phyloP scores from a whole-genome alignment of 148 eudicot species.

The Rhododendron molle region DNA sequence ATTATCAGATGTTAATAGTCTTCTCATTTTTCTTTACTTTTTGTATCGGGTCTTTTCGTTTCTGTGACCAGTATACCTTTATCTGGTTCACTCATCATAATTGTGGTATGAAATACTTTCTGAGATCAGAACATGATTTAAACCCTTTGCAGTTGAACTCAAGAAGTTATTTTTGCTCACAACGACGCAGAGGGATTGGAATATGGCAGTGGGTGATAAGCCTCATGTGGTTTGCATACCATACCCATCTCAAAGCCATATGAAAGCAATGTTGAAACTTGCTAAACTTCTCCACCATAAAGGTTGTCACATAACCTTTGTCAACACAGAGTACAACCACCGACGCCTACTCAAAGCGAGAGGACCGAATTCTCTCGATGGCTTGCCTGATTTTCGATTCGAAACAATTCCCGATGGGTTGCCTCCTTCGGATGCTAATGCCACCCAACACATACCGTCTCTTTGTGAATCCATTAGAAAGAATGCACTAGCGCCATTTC shows the following conservation, averaged over 20 bases:
- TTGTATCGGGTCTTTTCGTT: background rate
- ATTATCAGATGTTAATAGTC: too few relatives aligned
- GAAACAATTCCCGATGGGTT: slow-evolving; percentile 19
- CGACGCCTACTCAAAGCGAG: slow-evolving; percentile 7
- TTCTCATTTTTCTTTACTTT: too few relatives aligned
- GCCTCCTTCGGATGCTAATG: slow-evolving; percentile 8
- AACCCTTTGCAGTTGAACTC: background rate
- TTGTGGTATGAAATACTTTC: background rate
- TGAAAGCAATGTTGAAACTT: slow-evolving; percentile 6
- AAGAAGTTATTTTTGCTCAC: background rate
- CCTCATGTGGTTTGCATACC: slow-evolving; percentile 11
- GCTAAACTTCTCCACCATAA: slow-evolving; percentile 19
- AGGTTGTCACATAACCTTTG: slow-evolving; percentile 14
- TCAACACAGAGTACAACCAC: slow-evolving; percentile 20
- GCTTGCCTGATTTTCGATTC: slow-evolving; percentile 14
- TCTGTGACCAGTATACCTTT: background rate
- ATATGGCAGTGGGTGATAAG: background rate
- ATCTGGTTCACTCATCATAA: background rate
- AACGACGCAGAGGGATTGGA: background rate
- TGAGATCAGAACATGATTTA: background rate
- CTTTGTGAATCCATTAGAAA: background rate
- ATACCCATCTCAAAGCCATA: slow-evolving; percentile 24
- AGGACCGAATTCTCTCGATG: slow-evolving; percentile 4
- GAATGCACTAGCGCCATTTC: background rate
- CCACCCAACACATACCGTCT: background rate